phyloP scores from a whole-genome alignment of 2,329 filamentous ascomycete genomes.

The Ophiostoma ulmi region DNA sequence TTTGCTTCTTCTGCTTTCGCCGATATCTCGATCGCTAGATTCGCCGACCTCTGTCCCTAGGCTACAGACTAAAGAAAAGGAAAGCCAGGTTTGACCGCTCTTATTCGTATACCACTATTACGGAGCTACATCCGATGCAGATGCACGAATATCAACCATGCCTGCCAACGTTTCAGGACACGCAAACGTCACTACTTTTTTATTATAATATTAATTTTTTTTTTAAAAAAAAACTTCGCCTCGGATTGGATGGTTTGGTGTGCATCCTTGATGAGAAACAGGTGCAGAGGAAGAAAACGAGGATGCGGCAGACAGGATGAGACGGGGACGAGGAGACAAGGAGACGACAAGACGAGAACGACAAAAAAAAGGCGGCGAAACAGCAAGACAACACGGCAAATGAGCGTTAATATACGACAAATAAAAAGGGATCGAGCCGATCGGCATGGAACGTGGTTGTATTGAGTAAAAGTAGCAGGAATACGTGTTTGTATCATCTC shows the following conservation, averaged over 20 bases:
- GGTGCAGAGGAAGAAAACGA: not conserved
- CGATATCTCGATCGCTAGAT: not conserved
- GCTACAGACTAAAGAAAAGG: not conserved
- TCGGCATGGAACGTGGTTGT: not conserved
- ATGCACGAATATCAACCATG: not conserved
- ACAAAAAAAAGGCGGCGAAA: not conserved
- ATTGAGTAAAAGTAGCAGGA: not conserved
- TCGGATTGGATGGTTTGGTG: not conserved
- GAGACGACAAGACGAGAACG: not conserved
- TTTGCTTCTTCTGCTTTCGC: not conserved
- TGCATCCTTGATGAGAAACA: not conserved
- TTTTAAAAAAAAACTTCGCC: not conserved
- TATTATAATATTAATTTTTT: not conserved
- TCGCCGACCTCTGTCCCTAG: not conserved
- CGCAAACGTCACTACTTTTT: not conserved
- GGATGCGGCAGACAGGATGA: not conserved
- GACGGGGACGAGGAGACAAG: not conserved
- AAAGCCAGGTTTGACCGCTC: not conserved
- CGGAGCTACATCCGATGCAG: not conserved
- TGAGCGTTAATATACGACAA: not conserved
- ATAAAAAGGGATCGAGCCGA: not conserved
- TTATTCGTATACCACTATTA: not conserved
- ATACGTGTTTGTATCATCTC: not conserved
- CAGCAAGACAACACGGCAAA: not conserved
- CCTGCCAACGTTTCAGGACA: slow-evolving; percentile 8